Evolutionary conservation across 2,329 filamentous ascomycete genomes (phyloP), one percentile per base, ranked within the genome.

Genomic region (Ceratocystis diversiconidia): DNA sequence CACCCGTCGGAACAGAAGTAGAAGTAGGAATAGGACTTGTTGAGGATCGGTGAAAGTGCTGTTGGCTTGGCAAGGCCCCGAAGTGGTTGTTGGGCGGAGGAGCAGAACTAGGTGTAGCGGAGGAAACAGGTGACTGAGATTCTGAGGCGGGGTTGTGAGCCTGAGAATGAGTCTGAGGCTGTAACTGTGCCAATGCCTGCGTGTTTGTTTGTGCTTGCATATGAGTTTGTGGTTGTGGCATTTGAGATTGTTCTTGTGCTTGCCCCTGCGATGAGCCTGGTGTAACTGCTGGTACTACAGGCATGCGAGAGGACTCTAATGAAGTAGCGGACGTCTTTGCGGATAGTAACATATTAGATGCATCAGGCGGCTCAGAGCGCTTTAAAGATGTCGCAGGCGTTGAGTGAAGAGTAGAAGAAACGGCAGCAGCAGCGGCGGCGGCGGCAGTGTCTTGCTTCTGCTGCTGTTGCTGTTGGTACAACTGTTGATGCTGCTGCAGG

Each of bases 401-500:
- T 50, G n/a, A 8, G 48, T 12, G 3, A 8, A 12, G 17, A 50
- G 48, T 41, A 22, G 48, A 50, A 4, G 19, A 22, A 10, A 22
- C 7, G 17, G 46, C 8, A 8, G 32, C 8, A 36, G 32, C 7
- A 10, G 32, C 17, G 0, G 46, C n/a, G n/a, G 46, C 6, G 19
- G 46, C 8, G 1, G 32, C 32, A 36, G 32, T 28, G 15, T 66
- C 17, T 30, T 46, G 44, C 15, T 61, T 28, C 28, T 28, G 4
- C 57, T 46, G 17, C 32, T 62, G 30, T n/a, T 55, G 62, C 25
- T 62, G 62, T 32, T 64, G 62, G 41, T 65, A 62, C 44, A 48
- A 48, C 25, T 55, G 48, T 22, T 67, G 65, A 41, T 67, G 65
- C 5, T 65, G 62, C 3, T 64, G 65, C 22, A 67, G 48, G 5